Percentiles rank a stretch among this genome's conserved stretches.
These are phyloP conservation scores for Oryza rufipogon DNA, from an alignment of 176 grass and related monocot species.

Conservation along the genomic window DNA sequence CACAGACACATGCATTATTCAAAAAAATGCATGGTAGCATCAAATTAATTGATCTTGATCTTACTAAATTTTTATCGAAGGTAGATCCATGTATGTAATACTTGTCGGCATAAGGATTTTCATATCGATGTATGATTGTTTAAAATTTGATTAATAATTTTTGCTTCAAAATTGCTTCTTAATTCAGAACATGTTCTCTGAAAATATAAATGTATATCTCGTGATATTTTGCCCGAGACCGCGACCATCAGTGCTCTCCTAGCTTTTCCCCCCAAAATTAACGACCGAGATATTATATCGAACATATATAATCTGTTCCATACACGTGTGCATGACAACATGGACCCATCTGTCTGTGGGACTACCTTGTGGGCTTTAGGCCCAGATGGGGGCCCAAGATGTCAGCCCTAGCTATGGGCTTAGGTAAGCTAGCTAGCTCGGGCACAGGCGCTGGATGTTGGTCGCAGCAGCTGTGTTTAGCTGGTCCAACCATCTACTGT, in stretches of 20 bases:
- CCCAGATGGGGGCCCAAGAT: conserved; percentile 20
- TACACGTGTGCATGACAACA: neutral
- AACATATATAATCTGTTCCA: neutral
- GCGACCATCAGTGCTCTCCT: neutral
- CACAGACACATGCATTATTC: no score
- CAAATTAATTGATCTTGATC: no score
- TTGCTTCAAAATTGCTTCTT: neutral
- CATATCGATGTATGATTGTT: no score
- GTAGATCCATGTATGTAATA: no score
- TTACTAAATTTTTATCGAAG: no score
- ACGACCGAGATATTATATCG: neutral
- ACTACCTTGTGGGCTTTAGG: conserved; percentile 1
- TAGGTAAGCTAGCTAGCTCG: conserved; percentile 15
- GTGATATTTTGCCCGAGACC: neutral
- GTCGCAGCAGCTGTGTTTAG: neutral
- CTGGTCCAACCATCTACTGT: conserved; percentile 14
- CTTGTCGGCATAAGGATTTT: no score
- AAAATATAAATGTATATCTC: no score
- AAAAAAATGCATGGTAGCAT: no score
- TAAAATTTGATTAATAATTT: no score
- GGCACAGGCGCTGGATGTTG: neutral
- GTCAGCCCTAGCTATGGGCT: conserved; percentile 23
- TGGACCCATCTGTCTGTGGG: conserved; percentile 16
- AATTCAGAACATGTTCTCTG: neutral
- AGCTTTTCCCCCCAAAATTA: neutral